These are phyloP conservation scores for Amanita pseudoporphyria DNA, from an alignment of 768 basidiomycete species.

Conservation along the genomic window DNA sequence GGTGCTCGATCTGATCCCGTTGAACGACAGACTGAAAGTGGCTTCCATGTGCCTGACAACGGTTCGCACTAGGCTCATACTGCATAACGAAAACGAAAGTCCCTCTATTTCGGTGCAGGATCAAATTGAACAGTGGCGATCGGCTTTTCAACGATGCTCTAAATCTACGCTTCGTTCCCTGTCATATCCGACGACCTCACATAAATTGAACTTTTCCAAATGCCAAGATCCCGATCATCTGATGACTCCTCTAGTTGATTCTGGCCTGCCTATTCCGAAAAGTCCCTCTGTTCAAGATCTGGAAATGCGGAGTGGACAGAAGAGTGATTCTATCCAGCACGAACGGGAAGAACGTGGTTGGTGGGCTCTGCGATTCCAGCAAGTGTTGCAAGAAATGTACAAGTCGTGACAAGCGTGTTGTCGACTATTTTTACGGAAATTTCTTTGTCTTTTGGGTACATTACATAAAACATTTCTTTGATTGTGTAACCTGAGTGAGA, in stretches of 20 bases:
- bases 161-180: conserved; percentile 34
- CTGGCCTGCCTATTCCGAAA: conserved; percentile 54
- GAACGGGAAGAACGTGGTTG: conserved; percentile 66
- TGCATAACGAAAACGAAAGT: neutral
- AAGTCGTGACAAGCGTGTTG: conserved; percentile 1
- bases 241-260: conserved; percentile 27
- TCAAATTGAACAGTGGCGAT: conserved; percentile 30
- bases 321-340: conserved; percentile 17
- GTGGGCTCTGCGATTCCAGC: conserved; percentile 63
- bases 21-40: conserved; percentile 1
- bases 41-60: conserved; percentile 5
- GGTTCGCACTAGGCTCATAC: neutral
- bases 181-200: conserved; percentile 11
- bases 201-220: conserved; percentile 15
- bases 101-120: neutral
- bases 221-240: conserved; percentile 21
- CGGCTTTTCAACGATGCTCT: conserved; percentile 44
- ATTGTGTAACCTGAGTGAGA: neutral
- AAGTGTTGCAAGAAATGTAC: conserved; percentile 31
- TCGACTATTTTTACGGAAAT: neutral
- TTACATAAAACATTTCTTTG: neutral
- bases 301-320: conserved; percentile 11
- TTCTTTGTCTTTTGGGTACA: too few species aligned
- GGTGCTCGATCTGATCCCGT: conserved; percentile 4
- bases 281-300: conserved; percentile 59